Evolutionary conservation across 768 basidiomycete genomes (phyloP), one percentile per base, ranked within the genome.

Genomic region (Russula olivacea): DNA sequence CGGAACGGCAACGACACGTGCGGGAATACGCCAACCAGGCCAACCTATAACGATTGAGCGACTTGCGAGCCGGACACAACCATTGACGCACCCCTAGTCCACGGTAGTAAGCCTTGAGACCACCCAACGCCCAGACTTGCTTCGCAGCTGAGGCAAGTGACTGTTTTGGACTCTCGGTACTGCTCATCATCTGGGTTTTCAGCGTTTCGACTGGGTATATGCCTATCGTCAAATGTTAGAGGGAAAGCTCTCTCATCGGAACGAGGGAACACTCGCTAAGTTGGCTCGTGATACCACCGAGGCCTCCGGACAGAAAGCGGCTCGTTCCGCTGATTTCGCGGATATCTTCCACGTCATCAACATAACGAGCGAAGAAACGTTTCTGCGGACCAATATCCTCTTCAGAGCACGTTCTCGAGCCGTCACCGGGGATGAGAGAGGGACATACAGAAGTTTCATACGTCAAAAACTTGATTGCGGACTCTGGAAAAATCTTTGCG

Each of bases 171-270:
- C 75, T 72, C 23, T 79, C 87, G 3, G 89, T 81, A 66, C 82
- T 88, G 72, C 93, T 96, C 93, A 98, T 98, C 85, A 98, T 91
- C 84, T 97, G 91, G 0, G 96, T 98, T 87, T 99, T 98, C 58
- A 98, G 76, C 2, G 96, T 98, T 74, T 98, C 97, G 68, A 98
- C 85, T 1, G 95, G 94, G 74, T 97, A 98, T 76, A 98, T 98
- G 65, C 91, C 93, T 93, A 68, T 25, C 66, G 53, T 25, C 58
- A 17, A 61, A 62, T 63, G 59, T 68, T 72, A 55, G 75, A 59
- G 41, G 15, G 17, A 61, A 67, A 67, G 43, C 45, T 28, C 55
- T 61, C 47, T 52, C 23, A 48, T 51, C 25, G 65, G 38, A 45
- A 49, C 59, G 43, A 69, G 7, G 50, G 56, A 63, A n/a, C 19